Percentiles rank a stretch among this genome's conserved stretches.
phyloP scores from a whole-genome alignment of 345 rosid genomes.

The Camelina sativa region DNA sequence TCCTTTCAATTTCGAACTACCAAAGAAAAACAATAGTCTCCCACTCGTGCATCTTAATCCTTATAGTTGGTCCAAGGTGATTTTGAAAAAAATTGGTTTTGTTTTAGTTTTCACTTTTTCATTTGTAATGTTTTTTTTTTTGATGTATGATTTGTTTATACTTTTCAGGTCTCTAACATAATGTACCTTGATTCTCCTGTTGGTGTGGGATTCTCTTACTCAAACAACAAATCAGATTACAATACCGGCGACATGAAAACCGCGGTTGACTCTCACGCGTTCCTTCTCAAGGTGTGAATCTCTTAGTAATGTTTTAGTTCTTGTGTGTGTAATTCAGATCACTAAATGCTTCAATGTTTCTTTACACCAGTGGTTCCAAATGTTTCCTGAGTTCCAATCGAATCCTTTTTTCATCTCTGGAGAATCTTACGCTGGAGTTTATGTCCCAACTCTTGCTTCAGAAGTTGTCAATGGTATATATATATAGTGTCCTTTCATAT shows the following conservation, averaged over 20 bases:
- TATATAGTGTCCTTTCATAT: constrained; percentile 13
- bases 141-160: neutral
- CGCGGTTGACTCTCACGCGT: constrained; percentile 74
- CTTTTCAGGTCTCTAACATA: constrained; percentile 72
- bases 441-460: constrained; percentile 87
- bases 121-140: neutral
- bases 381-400: constrained; percentile 73
- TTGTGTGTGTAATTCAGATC: neutral
- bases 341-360: constrained; percentile 14
- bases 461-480: constrained; percentile 76
- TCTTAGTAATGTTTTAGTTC: neutral
- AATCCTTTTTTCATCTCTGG: constrained; percentile 88
- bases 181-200: constrained; percentile 93
- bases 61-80: constrained; percentile 95
- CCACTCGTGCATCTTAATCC: constrained; percentile 73
- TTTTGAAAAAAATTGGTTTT: neutral
- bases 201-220: constrained; percentile 93
- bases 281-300: constrained; percentile 71
- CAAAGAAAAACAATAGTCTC: constrained; percentile 44
- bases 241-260: constrained; percentile 75
- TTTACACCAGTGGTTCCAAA: constrained; percentile 77
- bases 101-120: neutral
- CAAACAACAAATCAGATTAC: constrained; percentile 67
- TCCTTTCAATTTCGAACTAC: constrained; percentile 76
- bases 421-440: constrained; percentile 94